phyloP scores from a whole-genome alignment of 169 alveolate species.

The Plasmodium gaboni region DNA sequence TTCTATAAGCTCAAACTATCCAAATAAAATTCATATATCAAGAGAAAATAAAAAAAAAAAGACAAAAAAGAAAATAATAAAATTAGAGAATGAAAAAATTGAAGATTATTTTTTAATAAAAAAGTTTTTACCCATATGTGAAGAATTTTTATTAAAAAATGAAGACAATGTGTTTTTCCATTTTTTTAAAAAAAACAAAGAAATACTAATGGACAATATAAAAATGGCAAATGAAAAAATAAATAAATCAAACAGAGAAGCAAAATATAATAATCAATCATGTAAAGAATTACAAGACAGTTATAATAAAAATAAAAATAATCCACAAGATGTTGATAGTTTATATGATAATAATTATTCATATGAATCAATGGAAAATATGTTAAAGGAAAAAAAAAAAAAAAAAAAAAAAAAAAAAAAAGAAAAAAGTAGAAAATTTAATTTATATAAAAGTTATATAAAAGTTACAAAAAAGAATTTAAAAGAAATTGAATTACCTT shows the following conservation, averaged over 20 bases:
- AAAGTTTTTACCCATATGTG: conserved; percentile 68
- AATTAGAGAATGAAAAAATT: conserved; percentile 23
- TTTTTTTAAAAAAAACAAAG: background rate
- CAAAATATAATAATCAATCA: background rate
- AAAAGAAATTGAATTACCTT: conserved; percentile 56
- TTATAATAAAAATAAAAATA: background rate
- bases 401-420: background rate
- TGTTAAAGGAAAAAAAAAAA: too few species aligned
- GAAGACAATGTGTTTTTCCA: conserved; percentile 8
- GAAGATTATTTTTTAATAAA: conserved; percentile 49
- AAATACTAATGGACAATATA: background rate
- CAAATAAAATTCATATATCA: background rate
- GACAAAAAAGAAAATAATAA: conserved; percentile 36
- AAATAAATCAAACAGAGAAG: background rate
- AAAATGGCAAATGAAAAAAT: background rate
- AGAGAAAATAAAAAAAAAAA: background rate
- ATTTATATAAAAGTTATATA: conserved; percentile 31
- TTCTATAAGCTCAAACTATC: background rate
- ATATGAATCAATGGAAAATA: too few species aligned
- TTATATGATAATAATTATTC: background rate
- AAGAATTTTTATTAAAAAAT: conserved; percentile 56
- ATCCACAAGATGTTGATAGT: background rate
- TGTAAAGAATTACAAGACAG: background rate
- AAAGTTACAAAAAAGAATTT: conserved; percentile 9
- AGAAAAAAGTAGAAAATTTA: background rate